A percentile compares a stretch with the other conserved stretches of the same genome.
phyloP scores from a whole-genome alignment of 2,329 filamentous ascomycete genomes.

The Ascochyta rabiei region DNA sequence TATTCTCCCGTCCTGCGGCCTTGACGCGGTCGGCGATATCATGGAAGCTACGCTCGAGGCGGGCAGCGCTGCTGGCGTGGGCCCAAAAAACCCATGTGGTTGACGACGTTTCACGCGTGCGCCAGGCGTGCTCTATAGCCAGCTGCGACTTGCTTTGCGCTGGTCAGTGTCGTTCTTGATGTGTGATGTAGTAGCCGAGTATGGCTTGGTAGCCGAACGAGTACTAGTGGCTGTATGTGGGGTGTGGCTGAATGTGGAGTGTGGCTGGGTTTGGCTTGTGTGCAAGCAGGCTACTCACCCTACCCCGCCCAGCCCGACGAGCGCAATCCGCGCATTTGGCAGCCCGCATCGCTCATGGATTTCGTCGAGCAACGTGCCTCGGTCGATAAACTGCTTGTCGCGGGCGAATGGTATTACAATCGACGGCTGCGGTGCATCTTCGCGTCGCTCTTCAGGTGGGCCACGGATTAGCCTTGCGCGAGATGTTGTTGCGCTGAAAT shows the following conservation, averaged over 20 bases:
- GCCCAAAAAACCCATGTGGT: slow-evolving; percentile 25
- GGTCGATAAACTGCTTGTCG: slow-evolving; percentile 33
- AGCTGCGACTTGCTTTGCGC: slow-evolving; percentile 21
- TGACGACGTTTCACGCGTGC: slow-evolving; percentile 9
- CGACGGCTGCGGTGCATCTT: slow-evolving; percentile 1
- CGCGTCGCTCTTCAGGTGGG: neutral
- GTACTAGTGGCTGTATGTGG: too few relatives aligned
- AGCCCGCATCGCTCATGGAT: slow-evolving; percentile 11
- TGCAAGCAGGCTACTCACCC: slow-evolving; percentile 13
- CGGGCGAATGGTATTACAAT: slow-evolving; percentile 26
- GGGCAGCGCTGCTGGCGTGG: slow-evolving; percentile 15
- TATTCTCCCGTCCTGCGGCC: slow-evolving; percentile 16
- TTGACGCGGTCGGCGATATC: slow-evolving; percentile 22
- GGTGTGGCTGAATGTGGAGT: too few relatives aligned
- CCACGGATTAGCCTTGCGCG: neutral
- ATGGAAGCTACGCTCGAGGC: slow-evolving; percentile 23
- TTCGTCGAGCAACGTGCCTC: slow-evolving; percentile 16
- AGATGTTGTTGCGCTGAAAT: neutral
- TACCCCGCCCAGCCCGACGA: slow-evolving; percentile 36
- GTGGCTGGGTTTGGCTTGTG: neutral
- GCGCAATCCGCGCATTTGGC: slow-evolving; percentile 24
- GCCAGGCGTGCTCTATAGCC: slow-evolving; percentile 16
- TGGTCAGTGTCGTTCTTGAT: slow-evolving; percentile 2
- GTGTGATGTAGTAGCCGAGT: too few relatives aligned
- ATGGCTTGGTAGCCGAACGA: too few relatives aligned